A percentile compares a stretch with the other conserved stretches of the same genome.
Evolutionary conservation across 2,329 filamentous ascomycete genomes (phyloP).

Genomic region (Paraphoma sp.): DNA sequence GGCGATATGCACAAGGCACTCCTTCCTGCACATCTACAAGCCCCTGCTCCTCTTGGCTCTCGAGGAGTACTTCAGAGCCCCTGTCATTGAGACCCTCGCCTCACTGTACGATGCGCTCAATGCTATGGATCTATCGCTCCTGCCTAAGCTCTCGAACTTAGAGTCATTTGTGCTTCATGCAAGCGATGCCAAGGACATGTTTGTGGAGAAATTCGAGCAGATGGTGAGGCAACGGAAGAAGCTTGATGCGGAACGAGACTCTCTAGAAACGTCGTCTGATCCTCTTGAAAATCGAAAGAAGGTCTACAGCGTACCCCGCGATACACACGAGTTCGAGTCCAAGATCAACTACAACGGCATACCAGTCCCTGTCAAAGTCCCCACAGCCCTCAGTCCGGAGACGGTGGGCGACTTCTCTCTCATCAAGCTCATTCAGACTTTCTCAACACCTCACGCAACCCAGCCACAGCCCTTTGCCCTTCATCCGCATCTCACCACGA

Average conservation of each 20-base stretch:
- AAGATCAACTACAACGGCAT: constrained; percentile 96
- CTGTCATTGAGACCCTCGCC: constrained; percentile 84
- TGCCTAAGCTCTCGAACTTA: constrained; percentile 83
- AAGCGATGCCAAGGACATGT: constrained; percentile 93
- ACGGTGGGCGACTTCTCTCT: constrained; percentile 97
- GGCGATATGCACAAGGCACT: constrained; percentile 97
- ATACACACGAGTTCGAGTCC: constrained; percentile 97
- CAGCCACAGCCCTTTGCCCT: constrained; percentile 82
- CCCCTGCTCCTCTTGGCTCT: constrained; percentile 87
- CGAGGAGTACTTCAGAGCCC: constrained; percentile 96
- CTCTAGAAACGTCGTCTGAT: constrained; percentile 44
- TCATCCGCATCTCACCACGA: constrained; percentile 92
- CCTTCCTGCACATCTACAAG: constrained; percentile 99
- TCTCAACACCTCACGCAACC: constrained; percentile 82
- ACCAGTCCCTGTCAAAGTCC: constrained; percentile 95
- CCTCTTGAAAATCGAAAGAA: constrained; percentile 58
- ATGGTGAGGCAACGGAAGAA: constrained; percentile 86
- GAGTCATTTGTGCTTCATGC: constrained; percentile 87
- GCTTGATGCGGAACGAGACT: constrained; percentile 60
- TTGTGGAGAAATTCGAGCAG: constrained; percentile 95
- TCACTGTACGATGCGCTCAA: constrained; percentile 93
- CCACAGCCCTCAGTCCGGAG: constrained; percentile 90
- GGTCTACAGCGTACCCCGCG: constrained; percentile 79
- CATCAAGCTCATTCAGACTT: constrained; percentile 95
- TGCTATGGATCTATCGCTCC: constrained; percentile 92